These are phyloP conservation scores for Podospora pseudopauciseta DNA, from an alignment of 495 filamentous ascomycete genomes.

Conservation along the genomic window DNA sequence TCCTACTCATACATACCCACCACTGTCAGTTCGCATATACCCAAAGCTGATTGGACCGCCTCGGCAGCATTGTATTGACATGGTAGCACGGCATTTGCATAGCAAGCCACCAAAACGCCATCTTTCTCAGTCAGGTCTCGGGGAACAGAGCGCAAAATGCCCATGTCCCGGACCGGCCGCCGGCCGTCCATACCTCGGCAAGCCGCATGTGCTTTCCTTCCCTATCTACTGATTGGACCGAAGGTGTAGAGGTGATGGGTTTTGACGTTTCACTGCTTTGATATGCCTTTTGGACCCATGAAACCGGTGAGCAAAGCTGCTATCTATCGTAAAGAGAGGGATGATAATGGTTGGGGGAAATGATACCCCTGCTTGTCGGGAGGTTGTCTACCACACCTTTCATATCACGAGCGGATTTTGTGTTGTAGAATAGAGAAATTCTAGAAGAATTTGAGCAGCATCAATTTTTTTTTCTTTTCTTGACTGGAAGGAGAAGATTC, in stretches of 20 bases:
- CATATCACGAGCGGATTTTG: neutral
- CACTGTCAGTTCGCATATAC: neutral
- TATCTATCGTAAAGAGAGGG: neutral
- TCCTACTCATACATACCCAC: neutral
- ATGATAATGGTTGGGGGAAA: neutral
- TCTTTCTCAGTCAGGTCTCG: neutral
- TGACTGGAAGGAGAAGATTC: no score
- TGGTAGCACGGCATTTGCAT: no score
- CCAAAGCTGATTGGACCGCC: neutral
- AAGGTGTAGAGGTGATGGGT: neutral
- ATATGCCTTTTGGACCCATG: neutral
- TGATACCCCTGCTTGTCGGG: neutral
- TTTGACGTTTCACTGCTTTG: neutral
- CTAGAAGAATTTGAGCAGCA: no score
- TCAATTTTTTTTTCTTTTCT: no score
- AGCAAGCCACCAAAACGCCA: no score
- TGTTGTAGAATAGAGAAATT: neutral
- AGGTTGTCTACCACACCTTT: neutral
- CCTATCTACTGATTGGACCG: neutral
- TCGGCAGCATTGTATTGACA: neutral
- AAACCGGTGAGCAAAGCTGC: neutral
- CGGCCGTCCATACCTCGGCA: neutral
- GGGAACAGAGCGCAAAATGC: neutral
- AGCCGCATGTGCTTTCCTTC: neutral
- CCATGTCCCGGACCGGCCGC: neutral